phyloP scores from a whole-genome alignment of 352 stramenopile species.

The Globisporangium cylindrosporum region DNA sequence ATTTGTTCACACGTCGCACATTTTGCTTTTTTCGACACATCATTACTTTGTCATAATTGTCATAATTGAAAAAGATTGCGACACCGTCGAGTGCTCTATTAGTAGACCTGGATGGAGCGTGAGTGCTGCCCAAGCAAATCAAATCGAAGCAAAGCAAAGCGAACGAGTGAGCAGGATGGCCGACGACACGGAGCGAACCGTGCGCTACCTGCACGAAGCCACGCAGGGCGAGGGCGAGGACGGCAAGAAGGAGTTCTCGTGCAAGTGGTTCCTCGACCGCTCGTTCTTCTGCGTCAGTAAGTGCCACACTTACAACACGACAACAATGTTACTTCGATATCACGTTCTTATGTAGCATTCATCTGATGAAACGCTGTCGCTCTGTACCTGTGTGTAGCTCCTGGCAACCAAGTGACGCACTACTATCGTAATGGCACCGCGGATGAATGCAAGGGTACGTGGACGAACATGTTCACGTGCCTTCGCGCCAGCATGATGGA shows the following conservation, averaged over 20 bases:
- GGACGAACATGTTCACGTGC: slow-evolving; percentile 81
- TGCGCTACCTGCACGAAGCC: slow-evolving; percentile 59
- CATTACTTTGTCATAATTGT: background rate
- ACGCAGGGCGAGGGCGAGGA: slow-evolving; percentile 24
- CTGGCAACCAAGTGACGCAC: slow-evolving; percentile 77
- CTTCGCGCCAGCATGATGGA: slow-evolving; percentile 79
- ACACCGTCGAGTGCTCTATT: background rate
- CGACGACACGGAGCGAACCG: slow-evolving; percentile 53
- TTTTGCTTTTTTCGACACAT: background rate
- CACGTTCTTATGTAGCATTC: background rate
- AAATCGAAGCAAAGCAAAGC: background rate
- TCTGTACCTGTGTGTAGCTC: slow-evolving; percentile 31
- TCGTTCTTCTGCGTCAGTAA: slow-evolving; percentile 86
- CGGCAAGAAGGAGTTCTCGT: slow-evolving; percentile 55
- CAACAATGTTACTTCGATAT: background rate
- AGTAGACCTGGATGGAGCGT: background rate
- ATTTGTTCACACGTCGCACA: slow-evolving; percentile 1
- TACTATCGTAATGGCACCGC: slow-evolving; percentile 72
- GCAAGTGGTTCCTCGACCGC: slow-evolving; percentile 75
- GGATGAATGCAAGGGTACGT: slow-evolving; percentile 80
- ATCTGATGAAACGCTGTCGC: background rate
- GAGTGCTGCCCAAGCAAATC: background rate
- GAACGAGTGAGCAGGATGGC: slow-evolving; percentile 6
- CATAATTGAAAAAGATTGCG: background rate
- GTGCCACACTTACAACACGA: slow-evolving; percentile 18